A percentile compares a stretch with the other conserved stretches of the same genome.
phyloP scores from a whole-genome alignment of 2,329 filamentous ascomycete genomes.

The Orbilia quercus region DNA sequence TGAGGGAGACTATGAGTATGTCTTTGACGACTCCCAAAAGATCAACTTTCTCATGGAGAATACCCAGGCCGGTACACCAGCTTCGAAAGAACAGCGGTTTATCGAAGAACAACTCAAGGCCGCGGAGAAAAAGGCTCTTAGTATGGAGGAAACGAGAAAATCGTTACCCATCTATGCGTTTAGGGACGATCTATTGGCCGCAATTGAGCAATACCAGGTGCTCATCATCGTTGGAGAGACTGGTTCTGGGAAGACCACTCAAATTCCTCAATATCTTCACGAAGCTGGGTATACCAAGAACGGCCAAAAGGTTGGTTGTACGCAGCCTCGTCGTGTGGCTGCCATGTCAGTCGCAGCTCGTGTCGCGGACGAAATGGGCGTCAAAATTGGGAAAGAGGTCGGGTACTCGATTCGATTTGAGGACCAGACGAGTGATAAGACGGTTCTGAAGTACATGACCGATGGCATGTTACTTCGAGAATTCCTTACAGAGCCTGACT shows the following conservation, averaged over 20 bases:
- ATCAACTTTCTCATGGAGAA: conserved; percentile 85
- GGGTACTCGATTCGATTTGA: conserved; percentile 97
- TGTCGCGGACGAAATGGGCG: conserved; percentile 92
- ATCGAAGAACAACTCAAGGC: conserved; percentile 84
- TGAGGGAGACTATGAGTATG: conserved; percentile 87
- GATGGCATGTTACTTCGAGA: conserved; percentile 94
- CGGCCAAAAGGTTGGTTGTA: conserved; percentile 88
- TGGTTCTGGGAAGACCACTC: conserved; percentile 94
- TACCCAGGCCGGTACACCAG: conserved; percentile 74
- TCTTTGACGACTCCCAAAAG: conserved; percentile 88
- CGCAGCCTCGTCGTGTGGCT: conserved; percentile 92
- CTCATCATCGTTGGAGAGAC: conserved; percentile 95
- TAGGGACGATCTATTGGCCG: conserved; percentile 84
- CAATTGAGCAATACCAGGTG: conserved; percentile 85
- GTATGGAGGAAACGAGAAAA: conserved; percentile 91
- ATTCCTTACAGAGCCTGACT: conserved; percentile 86
- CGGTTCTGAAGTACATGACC: conserved; percentile 93
- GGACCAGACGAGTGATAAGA: conserved; percentile 89
- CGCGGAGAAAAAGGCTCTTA: conserved; percentile 85
- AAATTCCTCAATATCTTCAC: conserved; percentile 91
- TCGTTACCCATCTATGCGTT: conserved; percentile 90
- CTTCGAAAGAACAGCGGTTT: conserved; percentile 82
- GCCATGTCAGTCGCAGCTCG: conserved; percentile 98
- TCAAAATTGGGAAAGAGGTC: conserved; percentile 89
- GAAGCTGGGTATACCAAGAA: conserved; percentile 89